phyloP scores from a whole-genome alignment of 331 rosid genomes.

The Malus hybrid region DNA sequence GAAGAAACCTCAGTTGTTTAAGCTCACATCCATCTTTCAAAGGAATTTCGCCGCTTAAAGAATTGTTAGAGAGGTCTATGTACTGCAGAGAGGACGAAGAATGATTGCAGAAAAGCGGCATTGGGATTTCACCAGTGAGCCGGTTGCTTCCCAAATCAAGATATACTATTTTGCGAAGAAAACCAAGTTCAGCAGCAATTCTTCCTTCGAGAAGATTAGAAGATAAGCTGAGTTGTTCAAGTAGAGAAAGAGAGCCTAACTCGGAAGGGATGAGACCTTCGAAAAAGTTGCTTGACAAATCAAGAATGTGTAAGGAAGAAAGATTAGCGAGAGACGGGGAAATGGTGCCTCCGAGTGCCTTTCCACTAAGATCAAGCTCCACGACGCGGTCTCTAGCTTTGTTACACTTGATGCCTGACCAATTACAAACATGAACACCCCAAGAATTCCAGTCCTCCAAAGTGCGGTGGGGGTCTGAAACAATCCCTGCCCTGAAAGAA shows the following conservation, averaged over 20 bases:
- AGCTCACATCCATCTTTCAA: constrained; percentile 43
- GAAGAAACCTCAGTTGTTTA: constrained; percentile 42
- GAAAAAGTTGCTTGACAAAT: constrained; percentile 65
- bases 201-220: constrained; percentile 45
- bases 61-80: constrained; percentile 73
- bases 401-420: constrained; percentile 69
- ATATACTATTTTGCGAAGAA: constrained; percentile 46
- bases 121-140: constrained; percentile 56
- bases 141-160: constrained; percentile 66
- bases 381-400: constrained; percentile 38
- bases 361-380: constrained; percentile 68
- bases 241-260: constrained; percentile 46
- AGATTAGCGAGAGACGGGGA: constrained; percentile 64
- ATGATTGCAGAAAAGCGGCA: constrained; percentile 58
- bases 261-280: constrained; percentile 65
- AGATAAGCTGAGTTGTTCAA: constrained; percentile 52
- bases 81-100: constrained; percentile 51
- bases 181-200: constrained; percentile 59
- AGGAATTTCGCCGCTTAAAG: constrained; percentile 59
- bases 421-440: constrained; percentile 42
- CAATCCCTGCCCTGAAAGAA: constrained; percentile 61
- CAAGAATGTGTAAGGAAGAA: constrained; percentile 58
- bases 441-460: constrained; percentile 56
- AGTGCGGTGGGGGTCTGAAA: constrained; percentile 50
- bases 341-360: constrained; percentile 51